Evolutionary conservation across 2,329 filamentous ascomycete species (phyloP), one percentile per base, ranked within the genome.

Genomic region (Amauroascus verrucosus): DNA sequence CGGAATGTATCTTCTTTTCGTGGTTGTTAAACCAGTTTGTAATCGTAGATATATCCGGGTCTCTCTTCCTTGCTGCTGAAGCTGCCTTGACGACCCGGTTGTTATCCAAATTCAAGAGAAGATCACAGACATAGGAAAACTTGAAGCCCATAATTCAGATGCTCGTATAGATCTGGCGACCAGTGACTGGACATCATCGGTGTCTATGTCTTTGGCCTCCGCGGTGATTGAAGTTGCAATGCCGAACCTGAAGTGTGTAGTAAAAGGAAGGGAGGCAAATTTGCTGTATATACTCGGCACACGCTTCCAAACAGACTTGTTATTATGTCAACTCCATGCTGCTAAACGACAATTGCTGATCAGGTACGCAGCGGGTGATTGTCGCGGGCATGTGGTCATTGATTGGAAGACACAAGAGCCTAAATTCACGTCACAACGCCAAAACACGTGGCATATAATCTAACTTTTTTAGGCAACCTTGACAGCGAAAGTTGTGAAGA

Each of bases 61-160:
- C 61, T 13, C 60, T 59, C 37, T 54, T 61, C 53, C 53, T 65
- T 16, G 64, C 58, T 11, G 64, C 56, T 6, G 64, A 65, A 3
- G 64, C 56, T 6, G 63, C 64, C 54, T 70, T 72, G 22, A 66
- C 37, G 32, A 61, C 60, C 64, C 65, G 61, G 55, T 77, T 71
- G 8, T 68, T 65, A 60, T 89, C 81, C 14, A 89, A 74, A 22
- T 76, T 70, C 56, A 89, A 81, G 41, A 95, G 75, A 3, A 95
- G 74, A 57, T 86, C 80, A 71, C 86, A 91, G 44, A 94, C 72
- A 56, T 78, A 74, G n/a, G 75, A 71, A 67, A 93, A 95, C 46
- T 71, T 70, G 63, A 75, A 73, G 11, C 69, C 67, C 71, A 73
- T 74, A 50, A 22, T 56, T 24, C 30, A 37, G 45, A 35, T 24